Evolutionary conservation across 2,329 filamentous ascomycete species (phyloP).

Genomic region (Dactylonectria estremocensis): DNA sequence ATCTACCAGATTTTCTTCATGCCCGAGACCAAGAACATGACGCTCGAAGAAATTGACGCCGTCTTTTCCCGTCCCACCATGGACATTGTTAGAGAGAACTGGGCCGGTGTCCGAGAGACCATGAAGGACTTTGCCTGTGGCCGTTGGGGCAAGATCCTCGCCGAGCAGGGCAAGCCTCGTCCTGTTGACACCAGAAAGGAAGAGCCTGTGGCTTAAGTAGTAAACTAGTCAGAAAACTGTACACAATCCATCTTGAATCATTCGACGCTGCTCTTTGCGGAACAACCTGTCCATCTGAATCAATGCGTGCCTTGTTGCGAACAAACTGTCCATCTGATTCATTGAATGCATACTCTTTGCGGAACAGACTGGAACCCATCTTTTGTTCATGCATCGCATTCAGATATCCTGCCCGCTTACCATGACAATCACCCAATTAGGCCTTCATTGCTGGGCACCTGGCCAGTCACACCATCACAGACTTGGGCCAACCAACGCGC

Average conservation of each 20-base stretch:
- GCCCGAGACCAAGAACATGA: conserved; percentile 81
- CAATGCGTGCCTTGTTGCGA: too few species aligned
- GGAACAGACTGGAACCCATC: too few species aligned
- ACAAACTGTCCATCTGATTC: too few species aligned
- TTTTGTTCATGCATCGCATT: too few species aligned
- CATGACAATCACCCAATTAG: too few species aligned
- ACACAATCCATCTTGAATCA: neutral
- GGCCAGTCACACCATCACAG: too few species aligned
- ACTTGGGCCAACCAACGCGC: too few species aligned
- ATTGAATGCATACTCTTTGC: too few species aligned
- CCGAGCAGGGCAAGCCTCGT: conserved; percentile 39
- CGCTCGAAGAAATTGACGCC: conserved; percentile 79
- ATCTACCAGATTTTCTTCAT: conserved; percentile 83
- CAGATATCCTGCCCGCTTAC: too few species aligned
- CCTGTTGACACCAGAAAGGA: neutral
- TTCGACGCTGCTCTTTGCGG: too few species aligned
- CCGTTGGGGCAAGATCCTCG: conserved; percentile 44
- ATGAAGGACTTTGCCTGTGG: conserved; percentile 43
- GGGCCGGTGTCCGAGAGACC: conserved; percentile 53
- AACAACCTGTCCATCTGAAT: too few species aligned
- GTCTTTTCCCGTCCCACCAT: conserved; percentile 76
- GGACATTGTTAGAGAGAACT: conserved; percentile 74
- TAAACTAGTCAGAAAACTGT: neutral
- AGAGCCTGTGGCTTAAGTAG: neutral
- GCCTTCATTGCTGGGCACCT: too few species aligned